A percentile compares a stretch with the other conserved stretches of the same genome.
Evolutionary conservation across 2,329 filamentous ascomycete species (phyloP).

Genomic region (Karstenula rhodostoma): DNA sequence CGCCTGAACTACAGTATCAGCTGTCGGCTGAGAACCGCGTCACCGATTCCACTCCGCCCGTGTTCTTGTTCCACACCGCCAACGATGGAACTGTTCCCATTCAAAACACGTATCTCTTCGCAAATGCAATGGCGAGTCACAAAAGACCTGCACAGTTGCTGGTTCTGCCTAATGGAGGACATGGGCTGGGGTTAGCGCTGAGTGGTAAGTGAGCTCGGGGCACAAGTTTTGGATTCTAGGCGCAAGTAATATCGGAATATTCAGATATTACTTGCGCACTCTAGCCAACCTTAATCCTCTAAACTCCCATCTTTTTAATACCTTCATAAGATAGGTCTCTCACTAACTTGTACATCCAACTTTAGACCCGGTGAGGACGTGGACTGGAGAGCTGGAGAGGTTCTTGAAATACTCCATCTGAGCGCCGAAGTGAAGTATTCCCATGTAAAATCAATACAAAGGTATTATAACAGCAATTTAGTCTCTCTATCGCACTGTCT

Average conservation of each 20-base stretch:
- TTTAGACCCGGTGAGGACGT: constrained; percentile 16
- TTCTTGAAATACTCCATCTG: constrained; percentile 15
- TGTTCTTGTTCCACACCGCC: constrained; percentile 18
- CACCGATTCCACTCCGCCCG: constrained; percentile 15
- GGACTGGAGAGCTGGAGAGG: constrained; percentile 16
- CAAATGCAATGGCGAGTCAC: constrained; percentile 16
- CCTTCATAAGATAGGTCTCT: too few species aligned
- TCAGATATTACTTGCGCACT: too few species aligned
- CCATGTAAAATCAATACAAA: not conserved
- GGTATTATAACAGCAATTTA: not conserved
- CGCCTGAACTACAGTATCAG: constrained; percentile 9
- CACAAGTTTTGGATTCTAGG: too few species aligned
- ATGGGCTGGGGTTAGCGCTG: constrained; percentile 15
- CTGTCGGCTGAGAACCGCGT: constrained; percentile 16
- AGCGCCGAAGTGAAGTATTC: not conserved
- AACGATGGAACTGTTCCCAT: constrained; percentile 15
- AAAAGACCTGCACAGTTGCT: constrained; percentile 9
- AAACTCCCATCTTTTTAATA: too few species aligned
- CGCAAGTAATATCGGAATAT: too few species aligned
- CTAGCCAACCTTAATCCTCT: too few species aligned
- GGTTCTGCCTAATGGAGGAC: constrained; percentile 15
- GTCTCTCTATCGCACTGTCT: not conserved
- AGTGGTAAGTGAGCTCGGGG: too few species aligned
- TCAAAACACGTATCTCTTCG: constrained; percentile 14
- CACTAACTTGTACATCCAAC: too few species aligned